Evolutionary conservation across 306 rosid genomes (phyloP), one percentile per base, ranked within the genome.

Genomic region (Cucumis melo): DNA sequence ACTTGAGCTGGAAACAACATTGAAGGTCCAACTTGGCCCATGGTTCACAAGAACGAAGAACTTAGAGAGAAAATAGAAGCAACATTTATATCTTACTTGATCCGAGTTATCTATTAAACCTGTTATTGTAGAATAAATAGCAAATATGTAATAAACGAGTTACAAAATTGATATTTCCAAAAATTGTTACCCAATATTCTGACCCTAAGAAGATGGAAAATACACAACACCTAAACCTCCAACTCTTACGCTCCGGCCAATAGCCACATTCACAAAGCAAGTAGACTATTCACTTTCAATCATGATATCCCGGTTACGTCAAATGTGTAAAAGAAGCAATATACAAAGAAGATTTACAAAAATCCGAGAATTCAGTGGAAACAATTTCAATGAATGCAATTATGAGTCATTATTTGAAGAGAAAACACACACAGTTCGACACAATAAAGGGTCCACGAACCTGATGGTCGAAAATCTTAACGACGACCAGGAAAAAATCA

Each of bases 401-500:
- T 13, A 48, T 71, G 42, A 46, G 74, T 68, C 76, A 17, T 72
- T 27, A 50, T 8, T 24, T 24, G 42, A 72, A 50, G 44, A 72
- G 41, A 46, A 16, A 66, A 17, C 24, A 20, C 10, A 19, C 17
- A 14, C 54, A 66, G n/a, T n/a, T 66, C 19, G 54, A 66, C 54
- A 8, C 73, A n/a, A 1, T 13, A 34, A 55, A 74, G 34, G 32
- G 14, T n/a, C 36, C n/a, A 32, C 71, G 42, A 77, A 92, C 99
- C 99, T 92, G 97, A 81, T 95, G 99, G 78, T 95, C 97, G 14
- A 61, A 76, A 44, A 95, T 95, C 85, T 89, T 92, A 20, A 95
- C 99, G 16, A 95, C 92, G 38, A 90, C 99, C 87, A 95, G 84
- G 91, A 95, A 95, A 81, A 95, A 95, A 86, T 95, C 99, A 86